Base-by-base conservation (phyloP, 2,329 filamentous ascomycete species). In the Aspergillus persii region DNA sequence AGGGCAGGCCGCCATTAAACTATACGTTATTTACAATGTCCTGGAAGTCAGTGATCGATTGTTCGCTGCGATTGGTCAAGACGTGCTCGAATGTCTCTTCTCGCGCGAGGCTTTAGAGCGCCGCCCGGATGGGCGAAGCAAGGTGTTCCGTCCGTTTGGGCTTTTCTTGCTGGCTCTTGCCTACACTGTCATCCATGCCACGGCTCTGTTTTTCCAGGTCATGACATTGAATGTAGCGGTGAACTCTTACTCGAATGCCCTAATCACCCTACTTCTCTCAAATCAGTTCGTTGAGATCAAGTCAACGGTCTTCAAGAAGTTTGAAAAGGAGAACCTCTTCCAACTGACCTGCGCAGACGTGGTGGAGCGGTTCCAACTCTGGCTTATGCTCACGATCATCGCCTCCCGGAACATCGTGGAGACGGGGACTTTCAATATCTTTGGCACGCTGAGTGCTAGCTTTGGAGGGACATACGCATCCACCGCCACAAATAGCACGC, bases 281-380 rank as follows among this genome's bases (percentile, higher is more conserved):
- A 99, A 98, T 71, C 96, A 99, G 71, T 99, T 99, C 69, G 95
- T 99, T 48, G 95, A 99, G 78, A 96, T 99, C 81, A 99, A 99
- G 72, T 91, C 91, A 61, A 96, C 93, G 0, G 96, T 99, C 0
- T 99, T 99, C 81, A 98, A 99, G 79, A 95, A 94, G 61, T 96
- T 98, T 63, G 95, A 99, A 69, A 98, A 97, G 74, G 95, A 99
- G 71, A 98, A 96, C 65, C 80, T 96, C 0, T 99, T 99, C 72
- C 95, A 99, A 74, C 83, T 99, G 12, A 96, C 94, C 0, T 99
- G 95, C 66, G 94, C 95, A 3, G 95, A 99, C 72, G 89, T 99
- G 36, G 95, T 99, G 1, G 95, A 99, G 76, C 87, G 95, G 1
- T 99, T 99, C 69, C 95, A 99, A 71, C 84, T 99, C 1, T 98